Base-by-base conservation (phyloP, 2,329 filamentous ascomycete species). In the Aspergillus bombycis region DNA sequence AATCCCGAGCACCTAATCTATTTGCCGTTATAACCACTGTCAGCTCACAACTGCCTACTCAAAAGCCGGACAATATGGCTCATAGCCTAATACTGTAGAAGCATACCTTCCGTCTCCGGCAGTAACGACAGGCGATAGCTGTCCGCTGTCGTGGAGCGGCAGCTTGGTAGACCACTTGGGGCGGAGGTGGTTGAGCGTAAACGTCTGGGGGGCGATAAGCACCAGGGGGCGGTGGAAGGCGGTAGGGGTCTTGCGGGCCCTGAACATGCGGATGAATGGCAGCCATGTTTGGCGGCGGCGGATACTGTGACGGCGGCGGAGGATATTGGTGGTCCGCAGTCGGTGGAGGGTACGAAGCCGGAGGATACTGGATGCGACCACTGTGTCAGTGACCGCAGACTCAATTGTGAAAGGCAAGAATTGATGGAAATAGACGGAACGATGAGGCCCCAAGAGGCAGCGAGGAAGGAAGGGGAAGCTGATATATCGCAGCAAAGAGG, bases 1-100 rank as follows among this genome's bases (percentile, higher is more conserved):
- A 91, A 92, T 32, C 89, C 90, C 4, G 89, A 91, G 81, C 89
- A 92, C 64, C 90, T 88, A 75, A 92, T 91, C 89, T 92, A 76
- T 62, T 64, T 65, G 57, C 53, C 26, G 50, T 41, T 16, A 26
- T 57, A 46, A 43, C 19, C n/a, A 46, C 21, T 28, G 62, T 67
- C 56, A 69, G 62, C 48, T 23, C 16, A 52, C 19, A 23, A 69
- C 48, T 43, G n/a, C 32, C 46, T 19, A 32, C 16, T n/a, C 28
- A 32, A 34, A 11, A n/a, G 21, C 14, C 30, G 53, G 14, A n/a
- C 28, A 38, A 23, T 34, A 36, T 30, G 54, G 54, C 62, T 10
- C 38, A 38, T 19, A 32, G 12, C 34, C 19, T 21, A n/a, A 26
- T 11, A 57, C 32, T 34, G 28, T 8, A 41, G 10, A 9, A 56